Conservation (phyloP, 225 moss, liverwort and hornwort species). For the Bryum argenteum region DNA sequence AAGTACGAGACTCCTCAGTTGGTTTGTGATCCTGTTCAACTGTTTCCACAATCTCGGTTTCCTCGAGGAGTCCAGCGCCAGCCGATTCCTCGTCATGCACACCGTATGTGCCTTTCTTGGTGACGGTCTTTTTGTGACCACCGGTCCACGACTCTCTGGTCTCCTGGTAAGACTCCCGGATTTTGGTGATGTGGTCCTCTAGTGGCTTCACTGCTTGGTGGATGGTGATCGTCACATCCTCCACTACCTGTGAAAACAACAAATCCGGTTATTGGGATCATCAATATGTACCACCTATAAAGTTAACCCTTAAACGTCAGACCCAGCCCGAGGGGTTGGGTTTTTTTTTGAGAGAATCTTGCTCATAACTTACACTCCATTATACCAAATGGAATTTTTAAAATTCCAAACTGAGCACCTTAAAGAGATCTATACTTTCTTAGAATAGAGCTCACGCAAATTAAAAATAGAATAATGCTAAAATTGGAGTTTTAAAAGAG, state of each 20-base stretch:
- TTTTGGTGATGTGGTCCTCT: slow-evolving; percentile 62
- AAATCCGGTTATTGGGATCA: too few species aligned
- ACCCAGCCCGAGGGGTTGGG: too few species aligned
- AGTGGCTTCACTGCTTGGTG: slow-evolving; percentile 81
- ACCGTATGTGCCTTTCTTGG: slow-evolving; percentile 34
- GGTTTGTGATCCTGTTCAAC: neutral
- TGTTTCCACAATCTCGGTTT: slow-evolving; percentile 33
- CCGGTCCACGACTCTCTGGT: slow-evolving; percentile 53
- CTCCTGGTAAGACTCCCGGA: slow-evolving; percentile 59
- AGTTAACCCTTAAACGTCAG: too few species aligned
- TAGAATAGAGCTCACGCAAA: too few species aligned
- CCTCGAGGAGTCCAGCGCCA: slow-evolving; percentile 25
- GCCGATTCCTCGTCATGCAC: slow-evolving; percentile 50
- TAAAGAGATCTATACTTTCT: too few species aligned
- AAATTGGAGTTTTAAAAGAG: too few species aligned
- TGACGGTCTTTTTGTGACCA: slow-evolving; percentile 47
- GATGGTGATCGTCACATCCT: slow-evolving; percentile 71
- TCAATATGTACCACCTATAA: too few species aligned
- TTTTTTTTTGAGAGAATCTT: too few species aligned
- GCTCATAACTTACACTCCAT: too few species aligned
- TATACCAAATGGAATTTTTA: too few species aligned
- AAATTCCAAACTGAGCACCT: too few species aligned
- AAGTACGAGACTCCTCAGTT: slow-evolving; percentile 22
- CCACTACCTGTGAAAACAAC: slow-evolving; percentile 60
- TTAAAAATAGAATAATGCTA: too few species aligned